Conservation (phyloP, 2,329 filamentous ascomycete species). For the Ophiognomonia clavigignenti-juglandacearum region DNA sequence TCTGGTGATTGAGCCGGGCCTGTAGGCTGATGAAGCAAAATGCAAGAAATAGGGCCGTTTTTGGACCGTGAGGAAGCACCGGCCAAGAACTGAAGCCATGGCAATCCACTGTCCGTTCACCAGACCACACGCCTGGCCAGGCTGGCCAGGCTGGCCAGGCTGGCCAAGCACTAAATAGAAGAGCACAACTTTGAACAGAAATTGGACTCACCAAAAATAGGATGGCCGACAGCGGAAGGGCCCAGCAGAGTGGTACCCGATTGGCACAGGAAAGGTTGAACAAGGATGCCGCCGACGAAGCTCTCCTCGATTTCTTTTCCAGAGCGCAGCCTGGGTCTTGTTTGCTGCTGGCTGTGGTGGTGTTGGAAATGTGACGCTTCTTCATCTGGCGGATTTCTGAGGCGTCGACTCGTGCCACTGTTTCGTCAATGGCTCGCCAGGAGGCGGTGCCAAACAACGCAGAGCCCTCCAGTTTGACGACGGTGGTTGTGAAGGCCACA, state of each 20-base stretch:
- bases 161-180: no score
- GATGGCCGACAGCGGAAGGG: conserved; percentile 24
- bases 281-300: background rate
- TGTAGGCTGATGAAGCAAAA: no score
- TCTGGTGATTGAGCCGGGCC: no score
- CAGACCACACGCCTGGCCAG: no score
- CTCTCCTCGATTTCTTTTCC: conserved; percentile 3
- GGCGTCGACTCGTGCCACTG: conserved; percentile 15
- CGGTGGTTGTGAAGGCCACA: conserved; percentile 32
- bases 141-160: no score
- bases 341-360: background rate
- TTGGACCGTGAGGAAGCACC: no score
- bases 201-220: conserved; percentile 27
- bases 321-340: conserved; percentile 16
- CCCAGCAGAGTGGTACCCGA: conserved; percentile 25
- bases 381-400: conserved; percentile 15
- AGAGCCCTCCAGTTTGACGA: conserved; percentile 17
- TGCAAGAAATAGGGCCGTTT: no score
- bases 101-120: no score
- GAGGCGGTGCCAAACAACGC: conserved; percentile 21
- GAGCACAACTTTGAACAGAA: no score
- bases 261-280: conserved; percentile 15
- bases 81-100: no score
- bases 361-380: no score
- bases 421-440: conserved; percentile 23